These are phyloP conservation scores for Candida freyschussii DNA, from an alignment of 1,139 yeast genomes.

Conservation along the genomic window DNA sequence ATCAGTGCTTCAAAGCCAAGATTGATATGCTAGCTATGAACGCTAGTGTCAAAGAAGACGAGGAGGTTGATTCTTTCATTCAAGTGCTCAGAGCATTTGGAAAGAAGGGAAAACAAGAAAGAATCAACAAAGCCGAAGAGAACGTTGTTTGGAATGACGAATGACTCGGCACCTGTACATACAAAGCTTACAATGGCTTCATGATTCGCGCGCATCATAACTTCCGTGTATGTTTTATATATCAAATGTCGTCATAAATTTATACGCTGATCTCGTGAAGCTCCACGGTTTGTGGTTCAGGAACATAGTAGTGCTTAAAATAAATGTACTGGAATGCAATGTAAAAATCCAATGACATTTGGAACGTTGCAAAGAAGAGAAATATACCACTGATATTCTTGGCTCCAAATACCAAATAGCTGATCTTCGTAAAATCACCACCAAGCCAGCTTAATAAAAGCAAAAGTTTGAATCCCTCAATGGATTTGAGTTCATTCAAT, in stretches of 20 bases:
- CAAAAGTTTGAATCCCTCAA: slow-evolving; percentile 74
- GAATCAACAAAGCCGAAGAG: slow-evolving; percentile 1
- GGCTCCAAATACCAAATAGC: slow-evolving; percentile 70
- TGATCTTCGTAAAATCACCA: slow-evolving; percentile 77
- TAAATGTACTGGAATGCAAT: slow-evolving; percentile 73
- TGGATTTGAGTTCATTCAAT: slow-evolving; percentile 60
- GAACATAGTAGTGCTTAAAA: slow-evolving; percentile 37
- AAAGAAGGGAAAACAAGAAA: slow-evolving; percentile 27
- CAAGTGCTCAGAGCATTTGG: slow-evolving; percentile 35
- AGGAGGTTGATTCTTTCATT: slow-evolving; percentile 28
- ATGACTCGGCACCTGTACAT: slow-evolving; percentile 4
- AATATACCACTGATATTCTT: slow-evolving; percentile 64
- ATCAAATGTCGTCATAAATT: not conserved
- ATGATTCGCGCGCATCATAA: too few relatives aligned
- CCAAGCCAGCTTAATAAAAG: slow-evolving; percentile 80
- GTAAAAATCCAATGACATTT: slow-evolving; percentile 69
- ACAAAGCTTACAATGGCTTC: too few relatives aligned
- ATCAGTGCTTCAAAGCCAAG: slow-evolving; percentile 20
- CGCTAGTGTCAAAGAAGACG: slow-evolving; percentile 21
- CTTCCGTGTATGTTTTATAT: too few relatives aligned
- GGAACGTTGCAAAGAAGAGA: slow-evolving; percentile 74
- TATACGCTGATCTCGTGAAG: slow-evolving; percentile 16
- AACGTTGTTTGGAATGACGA: slow-evolving; percentile 22
- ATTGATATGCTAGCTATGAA: slow-evolving; percentile 20
- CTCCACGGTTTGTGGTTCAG: slow-evolving; percentile 19